A percentile compares a stretch with the other conserved stretches of the same genome.
Evolutionary conservation across 176 grass and related monocot species (phyloP).

Genomic region (Avena insularis): DNA sequence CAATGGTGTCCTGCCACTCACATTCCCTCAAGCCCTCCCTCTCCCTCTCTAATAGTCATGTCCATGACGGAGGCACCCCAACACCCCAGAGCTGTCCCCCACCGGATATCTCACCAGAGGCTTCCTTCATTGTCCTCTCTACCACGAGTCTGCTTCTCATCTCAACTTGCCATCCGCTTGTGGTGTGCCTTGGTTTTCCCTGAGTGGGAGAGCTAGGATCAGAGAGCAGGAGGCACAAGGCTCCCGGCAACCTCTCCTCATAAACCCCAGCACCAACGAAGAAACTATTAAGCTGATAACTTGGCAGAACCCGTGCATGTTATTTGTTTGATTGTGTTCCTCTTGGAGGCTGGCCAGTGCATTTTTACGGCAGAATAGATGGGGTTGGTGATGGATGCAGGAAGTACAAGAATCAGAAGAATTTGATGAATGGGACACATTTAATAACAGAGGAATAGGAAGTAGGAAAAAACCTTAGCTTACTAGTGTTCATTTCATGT

Average conservation of each 20-base stretch:
- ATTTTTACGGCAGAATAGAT: background rate
- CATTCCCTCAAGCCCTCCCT: background rate
- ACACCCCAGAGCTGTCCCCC: background rate
- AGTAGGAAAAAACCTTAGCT: background rate
- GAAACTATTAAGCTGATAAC: background rate
- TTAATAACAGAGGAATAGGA: background rate
- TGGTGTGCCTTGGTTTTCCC: background rate
- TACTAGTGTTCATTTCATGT: background rate
- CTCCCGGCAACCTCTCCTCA: background rate
- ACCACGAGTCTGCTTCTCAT: background rate
- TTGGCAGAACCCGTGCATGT: background rate
- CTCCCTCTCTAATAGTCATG: background rate
- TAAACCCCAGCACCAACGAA: background rate
- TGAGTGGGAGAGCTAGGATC: background rate
- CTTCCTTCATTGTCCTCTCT: background rate
- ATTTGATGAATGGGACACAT: background rate
- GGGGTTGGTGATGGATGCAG: background rate
- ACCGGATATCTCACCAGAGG: background rate
- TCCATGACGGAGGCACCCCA: background rate
- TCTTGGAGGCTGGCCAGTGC: background rate
- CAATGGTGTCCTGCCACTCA: background rate
- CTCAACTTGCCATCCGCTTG: background rate
- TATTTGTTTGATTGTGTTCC: background rate
- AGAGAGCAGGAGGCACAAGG: background rate
- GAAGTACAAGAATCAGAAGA: background rate